Percentiles rank a stretch among this genome's conserved stretches.
phyloP scores from a whole-genome alignment of 208 protist species.

The Angomonas desouzai region DNA sequence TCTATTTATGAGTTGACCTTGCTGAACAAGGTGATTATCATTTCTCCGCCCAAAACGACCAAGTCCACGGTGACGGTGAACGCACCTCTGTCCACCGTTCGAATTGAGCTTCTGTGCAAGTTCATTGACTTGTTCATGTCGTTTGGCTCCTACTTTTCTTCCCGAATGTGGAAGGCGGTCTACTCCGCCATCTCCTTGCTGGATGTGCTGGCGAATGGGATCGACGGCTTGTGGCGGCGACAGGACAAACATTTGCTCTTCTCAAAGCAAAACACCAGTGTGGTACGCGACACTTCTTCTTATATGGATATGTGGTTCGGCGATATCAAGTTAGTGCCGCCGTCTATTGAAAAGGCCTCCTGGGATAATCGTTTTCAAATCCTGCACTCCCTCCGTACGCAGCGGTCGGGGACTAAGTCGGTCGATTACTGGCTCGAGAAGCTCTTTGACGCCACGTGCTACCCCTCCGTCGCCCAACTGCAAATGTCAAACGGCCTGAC shows the following conservation, averaged over 20 bases:
- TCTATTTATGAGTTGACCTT: conserved; percentile 56
- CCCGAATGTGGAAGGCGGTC: conserved; percentile 54
- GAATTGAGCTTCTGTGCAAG: conserved; percentile 53
- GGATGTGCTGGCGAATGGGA: conserved; percentile 73
- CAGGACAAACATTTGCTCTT: conserved; percentile 20
- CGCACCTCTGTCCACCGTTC: conserved; percentile 36
- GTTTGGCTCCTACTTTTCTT: conserved; percentile 58
- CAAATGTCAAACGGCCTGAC: conserved; percentile 73
- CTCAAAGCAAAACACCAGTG: neutral
- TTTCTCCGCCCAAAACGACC: conserved; percentile 14
- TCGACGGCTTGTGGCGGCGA: conserved; percentile 68
- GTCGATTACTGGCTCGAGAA: conserved; percentile 80
- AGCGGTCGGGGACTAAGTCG: conserved; percentile 17
- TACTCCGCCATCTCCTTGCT: conserved; percentile 73
- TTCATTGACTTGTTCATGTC: conserved; percentile 66
- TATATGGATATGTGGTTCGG: conserved; percentile 72
- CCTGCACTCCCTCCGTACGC: conserved; percentile 34
- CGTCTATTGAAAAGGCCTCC: conserved; percentile 27
- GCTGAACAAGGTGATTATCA: conserved; percentile 38
- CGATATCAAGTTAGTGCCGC: conserved; percentile 46
- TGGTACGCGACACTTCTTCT: neutral
- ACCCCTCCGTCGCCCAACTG: conserved; percentile 54
- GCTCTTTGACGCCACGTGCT: conserved; percentile 77
- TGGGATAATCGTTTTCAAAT: conserved; percentile 38
- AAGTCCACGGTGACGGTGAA: conserved; percentile 33